These are phyloP conservation scores for Trichaptum fuscoviolaceum DNA, from an alignment of 768 basidiomycete genomes.

Conservation along the genomic window DNA sequence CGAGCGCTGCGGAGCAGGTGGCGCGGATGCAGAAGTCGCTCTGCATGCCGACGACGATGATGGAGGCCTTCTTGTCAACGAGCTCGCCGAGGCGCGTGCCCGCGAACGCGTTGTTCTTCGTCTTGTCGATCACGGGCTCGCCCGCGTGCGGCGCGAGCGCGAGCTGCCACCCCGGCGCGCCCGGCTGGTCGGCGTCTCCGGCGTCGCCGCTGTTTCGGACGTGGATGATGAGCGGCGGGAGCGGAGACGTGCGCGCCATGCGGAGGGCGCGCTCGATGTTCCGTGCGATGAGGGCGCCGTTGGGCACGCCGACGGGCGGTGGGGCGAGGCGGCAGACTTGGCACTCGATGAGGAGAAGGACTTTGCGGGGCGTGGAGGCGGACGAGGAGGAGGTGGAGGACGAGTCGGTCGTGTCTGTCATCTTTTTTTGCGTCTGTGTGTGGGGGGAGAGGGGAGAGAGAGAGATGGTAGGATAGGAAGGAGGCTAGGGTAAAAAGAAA, in stretches of 20 bases:
- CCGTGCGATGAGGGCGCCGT: background rate
- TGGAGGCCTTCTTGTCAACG: slow-evolving; percentile 49
- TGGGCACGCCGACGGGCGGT: slow-evolving; percentile 1
- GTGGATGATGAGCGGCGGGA: slow-evolving; percentile 51
- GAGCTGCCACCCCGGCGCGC: slow-evolving; percentile 57
- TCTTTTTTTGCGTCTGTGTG: background rate
- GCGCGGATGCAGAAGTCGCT: slow-evolving; percentile 58
- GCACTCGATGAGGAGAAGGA: background rate
- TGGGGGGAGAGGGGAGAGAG: background rate
- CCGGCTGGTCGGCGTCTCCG: slow-evolving; percentile 56
- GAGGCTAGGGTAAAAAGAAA: background rate
- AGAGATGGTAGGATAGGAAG: background rate
- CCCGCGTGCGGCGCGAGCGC: slow-evolving; percentile 43
- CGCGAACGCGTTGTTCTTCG: slow-evolving; percentile 65
- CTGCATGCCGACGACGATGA: slow-evolving; percentile 63
- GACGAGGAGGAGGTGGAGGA: background rate
- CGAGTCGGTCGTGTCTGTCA: background rate
- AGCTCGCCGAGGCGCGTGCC: slow-evolving; percentile 49
- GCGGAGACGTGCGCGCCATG: slow-evolving; percentile 28
- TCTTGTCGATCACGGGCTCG: slow-evolving; percentile 60
- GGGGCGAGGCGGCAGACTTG: background rate
- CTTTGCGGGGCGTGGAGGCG: background rate
- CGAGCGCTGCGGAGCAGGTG: slow-evolving; percentile 42
- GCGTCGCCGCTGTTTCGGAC: slow-evolving; percentile 60
- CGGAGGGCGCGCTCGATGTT: slow-evolving; percentile 2